Base-by-base conservation (phyloP, 495 filamentous ascomycete species). In the Friedmanniomyces endolithicus region DNA sequence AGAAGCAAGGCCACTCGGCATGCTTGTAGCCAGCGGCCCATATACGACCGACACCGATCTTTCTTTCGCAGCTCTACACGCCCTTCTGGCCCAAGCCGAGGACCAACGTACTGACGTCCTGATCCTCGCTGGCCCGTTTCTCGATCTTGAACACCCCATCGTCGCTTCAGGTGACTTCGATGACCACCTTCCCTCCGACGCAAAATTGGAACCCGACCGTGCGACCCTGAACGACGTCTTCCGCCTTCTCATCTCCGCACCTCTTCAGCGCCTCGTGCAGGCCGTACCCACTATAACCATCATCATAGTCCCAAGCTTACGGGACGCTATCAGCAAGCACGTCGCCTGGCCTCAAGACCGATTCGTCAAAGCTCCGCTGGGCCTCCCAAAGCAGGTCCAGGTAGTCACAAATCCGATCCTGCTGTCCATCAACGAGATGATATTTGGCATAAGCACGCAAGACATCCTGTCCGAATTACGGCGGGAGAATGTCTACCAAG, bases 21-120 rank as follows among this genome's bases (percentile, higher is more conserved):
- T 94, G 39, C 70, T 95, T 39, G 70, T 92, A 31, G 86, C 83
- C 29, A 79, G 88, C 1, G 92, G 92, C 1, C 92, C 92, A 0
- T 98, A 90, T 69, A 94, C 90, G 0, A 79, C 89, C 19, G 87
- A 95, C 60, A 86, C 89, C 61, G 92, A 92, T 62, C 79, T 98
- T 43, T 80, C 83, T 55, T 98, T 92, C 65, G 86, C 92, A 60
- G 81, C 92, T 4, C 72, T 98, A 0, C 78, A 86, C 46, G 81
- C 87, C 39, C 74, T 98, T 11, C 90, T 89, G 67, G 73, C 75
- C 56, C 80, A 81, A 60, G 89, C 89, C 22, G 81, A 80, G 25
- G 82, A 86, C 50, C 78, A 74, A 34, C 83, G 77, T 56, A 82
- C 85, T 8, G 92, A 98, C 63, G 78, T 79, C n/a, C 67, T 97